Base-by-base conservation (phyloP, 2,329 filamentous ascomycete genomes). In the Alternaria sp. region DNA sequence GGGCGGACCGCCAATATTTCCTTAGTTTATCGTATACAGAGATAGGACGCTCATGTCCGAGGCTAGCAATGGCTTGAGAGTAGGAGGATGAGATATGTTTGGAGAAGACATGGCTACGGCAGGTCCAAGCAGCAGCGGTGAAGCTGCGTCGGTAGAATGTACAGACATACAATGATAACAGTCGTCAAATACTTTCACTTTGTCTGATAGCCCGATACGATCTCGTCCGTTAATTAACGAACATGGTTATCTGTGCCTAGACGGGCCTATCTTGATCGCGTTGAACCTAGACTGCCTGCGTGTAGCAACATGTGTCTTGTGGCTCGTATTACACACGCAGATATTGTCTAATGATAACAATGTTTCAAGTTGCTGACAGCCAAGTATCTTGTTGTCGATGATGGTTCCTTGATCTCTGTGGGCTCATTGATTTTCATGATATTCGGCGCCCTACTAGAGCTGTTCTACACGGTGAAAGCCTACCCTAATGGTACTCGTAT, bases 111-210 rank as follows among this genome's bases (percentile, higher is more conserved):
- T 56, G 52, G 54, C 51, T 59, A 59, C 54, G 64, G 66, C 68
- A 68, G 69, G 66, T 59, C 66, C 64, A 67, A 63, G 62, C 55
- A 54, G 54, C 56, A 57, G 61, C 52, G 38, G 34, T 42, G 14
- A 41, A 41, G 54, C 54, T 56, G 51, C 51, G 34, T 51, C 28
- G 14, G 57, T 54, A 65, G 66, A 68, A 57, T 66, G 62, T 61
- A 59, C 49, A 65, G 55, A 68, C 48, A 58, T 49, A 55, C 60
- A 57, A 62, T 58, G 61, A 67, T 54, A 54, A 47, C 41, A 49
- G 58, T 64, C 51, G 44, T 65, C 47, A 42, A 49, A 38, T 20
- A 28, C 14, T 38, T 12, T 24, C 18, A 36, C 36, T 14, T 14
- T 26, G 20, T 16, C 34, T 22, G 34, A 49, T n/a, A 1, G 16